A percentile compares a stretch with the other conserved stretches of the same genome.
Evolutionary conservation across 768 basidiomycete genomes (phyloP).

Genomic region (Chlorophyllum brunneum): DNA sequence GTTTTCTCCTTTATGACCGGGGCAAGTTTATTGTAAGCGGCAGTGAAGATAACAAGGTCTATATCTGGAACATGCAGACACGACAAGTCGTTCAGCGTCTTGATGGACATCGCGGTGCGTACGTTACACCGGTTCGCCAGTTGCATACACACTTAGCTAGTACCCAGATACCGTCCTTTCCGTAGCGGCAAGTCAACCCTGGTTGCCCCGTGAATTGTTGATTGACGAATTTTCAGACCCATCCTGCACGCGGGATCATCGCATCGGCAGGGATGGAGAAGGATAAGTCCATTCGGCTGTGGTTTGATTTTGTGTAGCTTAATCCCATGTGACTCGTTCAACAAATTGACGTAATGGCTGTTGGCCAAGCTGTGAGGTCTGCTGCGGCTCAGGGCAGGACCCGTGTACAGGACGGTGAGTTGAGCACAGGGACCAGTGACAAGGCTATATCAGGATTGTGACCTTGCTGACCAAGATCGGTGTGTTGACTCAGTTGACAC

Average conservation of each 20-base stretch:
- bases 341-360: too few species aligned
- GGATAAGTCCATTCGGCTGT: conserved; percentile 79
- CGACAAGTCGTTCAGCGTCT: conserved; percentile 70
- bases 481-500: conserved; percentile 8
- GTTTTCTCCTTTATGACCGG: conserved; percentile 49
- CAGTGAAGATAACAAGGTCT: conserved; percentile 85
- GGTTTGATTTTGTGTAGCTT: conserved; percentile 45
- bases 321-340: too few species aligned
- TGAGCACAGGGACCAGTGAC: too few species aligned
- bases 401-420: too few species aligned
- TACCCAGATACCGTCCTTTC: conserved; percentile 64
- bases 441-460: too few species aligned
- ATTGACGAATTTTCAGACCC: conserved; percentile 45
- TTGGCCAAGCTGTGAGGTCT: too few species aligned
- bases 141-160: conserved; percentile 5
- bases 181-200: conserved; percentile 54
- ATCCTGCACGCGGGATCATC: conserved; percentile 70
- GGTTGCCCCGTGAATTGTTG: conserved; percentile 3
- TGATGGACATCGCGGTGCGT: conserved; percentile 76
- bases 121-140: neutral
- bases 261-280: conserved; percentile 91
- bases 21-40: conserved; percentile 80
- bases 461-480: conserved; percentile 5
- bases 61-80: conserved; percentile 87
- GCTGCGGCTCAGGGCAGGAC: too few species aligned